Evolutionary conservation across 495 filamentous ascomycete genomes (phyloP).

Genomic region (Achaetomiella virescens): DNA sequence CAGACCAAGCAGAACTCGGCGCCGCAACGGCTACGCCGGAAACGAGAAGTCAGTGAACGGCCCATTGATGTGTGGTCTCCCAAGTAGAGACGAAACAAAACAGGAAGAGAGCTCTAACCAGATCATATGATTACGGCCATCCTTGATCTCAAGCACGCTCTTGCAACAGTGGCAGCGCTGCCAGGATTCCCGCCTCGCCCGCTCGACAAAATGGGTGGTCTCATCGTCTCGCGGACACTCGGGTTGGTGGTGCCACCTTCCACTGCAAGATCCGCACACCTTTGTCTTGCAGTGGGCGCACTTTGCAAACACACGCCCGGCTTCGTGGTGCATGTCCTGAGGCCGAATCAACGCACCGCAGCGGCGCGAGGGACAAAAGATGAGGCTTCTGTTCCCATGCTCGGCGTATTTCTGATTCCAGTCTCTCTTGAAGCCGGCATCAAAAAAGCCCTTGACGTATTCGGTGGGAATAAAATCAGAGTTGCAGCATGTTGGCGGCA

Average conservation of each 20-base stretch:
- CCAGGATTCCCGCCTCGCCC: constrained; percentile 67
- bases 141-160: constrained; percentile 68
- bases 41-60: constrained; percentile 11
- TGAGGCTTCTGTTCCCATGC: constrained; percentile 63
- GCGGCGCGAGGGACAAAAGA: constrained; percentile 63
- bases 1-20: constrained; percentile 83
- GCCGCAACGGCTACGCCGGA: constrained; percentile 56
- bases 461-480: constrained; percentile 63
- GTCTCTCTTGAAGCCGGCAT: constrained; percentile 60
- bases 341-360: constrained; percentile 76
- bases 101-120: constrained; percentile 49
- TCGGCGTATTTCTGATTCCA: constrained; percentile 76
- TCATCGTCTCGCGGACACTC: constrained; percentile 70
- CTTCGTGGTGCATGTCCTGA: constrained; percentile 50
- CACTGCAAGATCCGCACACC: constrained; percentile 68
- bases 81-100: background rate
- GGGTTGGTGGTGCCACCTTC: constrained; percentile 58
- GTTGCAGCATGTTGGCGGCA: constrained; percentile 76
- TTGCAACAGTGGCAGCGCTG: constrained; percentile 71
- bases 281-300: constrained; percentile 66
- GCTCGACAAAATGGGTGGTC: constrained; percentile 55
- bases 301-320: constrained; percentile 47
- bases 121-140: constrained; percentile 82
- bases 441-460: constrained; percentile 69
- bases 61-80: background rate